A percentile compares a stretch with the other conserved stretches of the same genome.
Evolutionary conservation across 768 basidiomycete species (phyloP).

Genomic region (Obba rivulosa): DNA sequence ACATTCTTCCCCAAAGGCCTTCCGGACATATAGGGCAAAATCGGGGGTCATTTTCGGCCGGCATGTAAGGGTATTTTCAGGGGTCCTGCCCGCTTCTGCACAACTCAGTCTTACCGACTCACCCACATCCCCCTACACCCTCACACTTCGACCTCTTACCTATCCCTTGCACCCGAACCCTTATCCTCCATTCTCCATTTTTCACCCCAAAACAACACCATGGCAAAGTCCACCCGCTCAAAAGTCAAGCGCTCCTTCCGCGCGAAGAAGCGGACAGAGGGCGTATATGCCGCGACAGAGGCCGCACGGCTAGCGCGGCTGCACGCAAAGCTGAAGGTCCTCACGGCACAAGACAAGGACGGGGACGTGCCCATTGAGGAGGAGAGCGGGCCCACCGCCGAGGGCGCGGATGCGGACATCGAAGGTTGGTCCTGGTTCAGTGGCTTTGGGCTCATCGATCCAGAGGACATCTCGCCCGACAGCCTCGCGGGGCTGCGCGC

Average conservation of each 20-base stretch:
- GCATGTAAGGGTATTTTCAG: too few relatives aligned
- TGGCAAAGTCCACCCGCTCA: slow-evolving; percentile 83
- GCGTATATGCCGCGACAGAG: slow-evolving; percentile 72
- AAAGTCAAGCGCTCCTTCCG: slow-evolving; percentile 79
- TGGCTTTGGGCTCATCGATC: slow-evolving; percentile 57
- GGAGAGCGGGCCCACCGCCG: slow-evolving; percentile 4
- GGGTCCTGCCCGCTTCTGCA: not conserved
- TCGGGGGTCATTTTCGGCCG: too few relatives aligned
- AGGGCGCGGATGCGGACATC: slow-evolving; percentile 20
- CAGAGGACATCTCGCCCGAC: slow-evolving; percentile 49
- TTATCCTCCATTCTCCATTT: not conserved
- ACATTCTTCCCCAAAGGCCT: too few relatives aligned
- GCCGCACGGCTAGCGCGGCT: slow-evolving; percentile 74
- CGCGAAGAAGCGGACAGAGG: slow-evolving; percentile 66
- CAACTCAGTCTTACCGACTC: not conserved
- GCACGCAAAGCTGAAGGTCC: slow-evolving; percentile 54
- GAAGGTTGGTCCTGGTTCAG: slow-evolving; percentile 55
- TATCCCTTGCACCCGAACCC: not conserved
- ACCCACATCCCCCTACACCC: not conserved
- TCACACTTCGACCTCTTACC: not conserved
- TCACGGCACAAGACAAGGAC: slow-evolving; percentile 35
- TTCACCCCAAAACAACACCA: slow-evolving; percentile 20
- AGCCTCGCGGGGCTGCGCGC: slow-evolving; percentile 29
- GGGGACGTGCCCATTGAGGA: slow-evolving; percentile 22
- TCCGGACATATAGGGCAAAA: too few relatives aligned